Evolutionary conservation across 2,329 filamentous ascomycete genomes (phyloP).

Genomic region (Paecilomyces formosus): DNA sequence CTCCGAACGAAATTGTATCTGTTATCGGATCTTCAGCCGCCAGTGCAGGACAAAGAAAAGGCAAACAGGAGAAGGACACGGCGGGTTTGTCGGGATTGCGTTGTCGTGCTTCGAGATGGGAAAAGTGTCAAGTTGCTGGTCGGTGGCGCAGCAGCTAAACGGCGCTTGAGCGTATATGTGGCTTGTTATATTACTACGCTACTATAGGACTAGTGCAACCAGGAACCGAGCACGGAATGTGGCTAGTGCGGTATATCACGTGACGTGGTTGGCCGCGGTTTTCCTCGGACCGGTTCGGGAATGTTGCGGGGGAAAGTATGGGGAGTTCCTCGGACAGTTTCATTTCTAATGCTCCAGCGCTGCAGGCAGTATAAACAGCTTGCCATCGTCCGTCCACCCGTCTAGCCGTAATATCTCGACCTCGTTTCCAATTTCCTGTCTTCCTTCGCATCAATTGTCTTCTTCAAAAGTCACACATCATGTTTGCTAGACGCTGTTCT

Average conservation of each 20-base stretch:
- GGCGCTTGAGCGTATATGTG: neutral
- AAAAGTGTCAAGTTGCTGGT: neutral
- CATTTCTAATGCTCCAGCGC: neutral
- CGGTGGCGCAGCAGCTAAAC: neutral
- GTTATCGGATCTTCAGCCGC: neutral
- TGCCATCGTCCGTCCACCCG: neutral
- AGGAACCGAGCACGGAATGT: neutral
- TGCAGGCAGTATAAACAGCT: neutral
- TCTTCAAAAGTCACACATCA: slow-evolving; percentile 10
- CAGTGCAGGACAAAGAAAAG: neutral
- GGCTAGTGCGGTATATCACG: neutral
- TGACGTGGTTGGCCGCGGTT: slow-evolving; percentile 6
- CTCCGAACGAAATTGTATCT: neutral
- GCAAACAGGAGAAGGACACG: neutral
- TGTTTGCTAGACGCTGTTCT: slow-evolving; percentile 44
- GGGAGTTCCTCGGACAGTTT: neutral
- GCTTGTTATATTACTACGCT: neutral
- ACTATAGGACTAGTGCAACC: neutral
- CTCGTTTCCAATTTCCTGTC: neutral
- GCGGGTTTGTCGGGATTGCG: neutral
- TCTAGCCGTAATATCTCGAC: neutral
- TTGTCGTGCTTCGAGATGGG: neutral
- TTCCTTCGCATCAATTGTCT: neutral
- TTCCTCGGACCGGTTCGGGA: slow-evolving; percentile 2
- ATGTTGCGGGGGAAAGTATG: neutral